Base-by-base conservation (phyloP, 441 rosid species). In the Omphalea diandra region DNA sequence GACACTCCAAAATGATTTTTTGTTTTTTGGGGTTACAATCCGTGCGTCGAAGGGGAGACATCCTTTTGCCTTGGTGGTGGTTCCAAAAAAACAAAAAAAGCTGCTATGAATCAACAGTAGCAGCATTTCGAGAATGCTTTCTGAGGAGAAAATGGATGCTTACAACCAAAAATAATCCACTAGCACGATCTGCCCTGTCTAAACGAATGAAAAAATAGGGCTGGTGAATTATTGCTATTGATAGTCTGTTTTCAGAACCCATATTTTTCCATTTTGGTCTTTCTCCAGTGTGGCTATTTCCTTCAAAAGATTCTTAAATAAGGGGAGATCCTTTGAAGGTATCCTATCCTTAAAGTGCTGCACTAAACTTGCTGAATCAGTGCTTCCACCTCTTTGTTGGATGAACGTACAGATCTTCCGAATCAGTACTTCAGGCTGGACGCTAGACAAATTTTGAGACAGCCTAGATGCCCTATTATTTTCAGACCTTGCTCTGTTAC, bases 191-290 rank as follows among this genome's bases (percentile, higher is more conserved):
- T 5, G 26, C 7, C 46, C 38, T 17, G 3, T n/a, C 50, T 17
- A 36, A 53, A 41, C 7, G 24, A 52, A 20, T n/a, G 7, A 6
- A 38, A 0, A 14, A 33, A 7, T 7, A 31, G 3, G 55, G 53
- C 40, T 18, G 4, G 40, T 14, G 15, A 59, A 58, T 68, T 63
- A 65, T n/a, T 32, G 52, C 31, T 77, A 76, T 54, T 64, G 82
- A 79, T 86, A 88, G 80, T 95, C 97, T 1, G 94, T 66, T 74
- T 93, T 95, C 52, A 93, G 87, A 73, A 86, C 82, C 99, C 98
- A 95, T 15, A 70, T 38, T 17, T 90, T 82, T 63, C 93, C 88
- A 65, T 77, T 83, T 44, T 77, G 77, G 68, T 73, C 82, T 43
- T 84, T 85, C 71, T 80, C 73, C 31, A 85, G 82, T 54, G 73